A percentile compares a stretch with the other conserved stretches of the same genome.
Evolutionary conservation across 345 rosid genomes (phyloP).

Genomic region (Geranium brycei): DNA sequence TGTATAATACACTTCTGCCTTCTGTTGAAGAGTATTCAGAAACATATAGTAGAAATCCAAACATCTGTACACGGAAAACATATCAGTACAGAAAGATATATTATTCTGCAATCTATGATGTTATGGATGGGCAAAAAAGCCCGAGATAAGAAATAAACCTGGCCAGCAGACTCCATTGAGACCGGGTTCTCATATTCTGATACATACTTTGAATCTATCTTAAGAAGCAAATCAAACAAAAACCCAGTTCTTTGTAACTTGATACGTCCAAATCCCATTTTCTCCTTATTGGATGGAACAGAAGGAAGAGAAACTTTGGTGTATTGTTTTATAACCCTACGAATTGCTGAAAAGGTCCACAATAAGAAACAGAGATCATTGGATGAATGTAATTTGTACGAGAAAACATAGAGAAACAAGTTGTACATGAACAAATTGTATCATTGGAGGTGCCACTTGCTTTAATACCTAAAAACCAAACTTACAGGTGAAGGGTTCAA

Average conservation of each 20-base stretch:
- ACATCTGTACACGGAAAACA: slow-evolving; percentile 42
- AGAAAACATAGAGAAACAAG: neutral
- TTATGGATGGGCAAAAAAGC: slow-evolving; percentile 1
- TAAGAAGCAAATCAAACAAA: slow-evolving; percentile 40
- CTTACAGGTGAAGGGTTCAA: no score
- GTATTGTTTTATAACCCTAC: slow-evolving; percentile 44
- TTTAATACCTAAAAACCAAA: no score
- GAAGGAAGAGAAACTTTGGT: slow-evolving; percentile 32
- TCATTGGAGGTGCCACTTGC: no score
- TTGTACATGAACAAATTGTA: no score
- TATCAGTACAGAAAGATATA: neutral
- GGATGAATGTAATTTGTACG: neutral
- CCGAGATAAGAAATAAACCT: slow-evolving; percentile 26
- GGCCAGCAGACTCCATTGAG: slow-evolving; percentile 74
- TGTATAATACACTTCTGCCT: slow-evolving; percentile 33
- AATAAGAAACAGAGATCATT: neutral
- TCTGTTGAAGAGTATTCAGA: slow-evolving; percentile 33
- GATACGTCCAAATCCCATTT: slow-evolving; percentile 49
- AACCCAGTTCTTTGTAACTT: slow-evolving; percentile 39
- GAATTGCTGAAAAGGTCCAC: slow-evolving; percentile 37
- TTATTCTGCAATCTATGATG: slow-evolving; percentile 9
- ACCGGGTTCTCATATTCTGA: slow-evolving; percentile 41
- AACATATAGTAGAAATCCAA: slow-evolving; percentile 65
- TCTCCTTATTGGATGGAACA: slow-evolving; percentile 32
- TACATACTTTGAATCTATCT: slow-evolving; percentile 28